Percentiles rank a stretch among this genome's conserved stretches.
Conservation (phyloP, 2,329 filamentous ascomycete species). For the Fusarium scirpi region DNA sequence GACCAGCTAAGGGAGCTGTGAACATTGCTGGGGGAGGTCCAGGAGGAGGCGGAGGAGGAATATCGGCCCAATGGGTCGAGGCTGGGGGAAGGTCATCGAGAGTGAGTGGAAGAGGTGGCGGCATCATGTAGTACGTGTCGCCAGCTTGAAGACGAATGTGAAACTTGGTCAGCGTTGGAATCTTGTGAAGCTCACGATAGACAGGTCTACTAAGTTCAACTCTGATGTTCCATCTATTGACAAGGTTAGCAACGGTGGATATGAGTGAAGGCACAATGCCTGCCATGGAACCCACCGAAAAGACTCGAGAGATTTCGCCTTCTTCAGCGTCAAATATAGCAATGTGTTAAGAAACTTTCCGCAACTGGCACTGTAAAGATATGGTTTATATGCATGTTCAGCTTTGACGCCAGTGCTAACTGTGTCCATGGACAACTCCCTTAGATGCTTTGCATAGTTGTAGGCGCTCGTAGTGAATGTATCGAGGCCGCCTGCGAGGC, state of each 20-base stretch:
- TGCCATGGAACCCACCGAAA: slow-evolving; percentile 61
- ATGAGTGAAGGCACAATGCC: neutral
- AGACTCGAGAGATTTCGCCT: slow-evolving; percentile 65
- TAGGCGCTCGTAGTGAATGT: slow-evolving; percentile 73
- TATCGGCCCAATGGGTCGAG: slow-evolving; percentile 47
- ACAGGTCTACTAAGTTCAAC: slow-evolving; percentile 71
- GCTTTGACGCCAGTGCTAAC: slow-evolving; percentile 64
- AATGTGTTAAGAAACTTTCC: slow-evolving; percentile 75
- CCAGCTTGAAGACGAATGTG: slow-evolving; percentile 71
- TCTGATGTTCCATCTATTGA: slow-evolving; percentile 70
- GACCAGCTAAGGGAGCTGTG: slow-evolving; percentile 30
- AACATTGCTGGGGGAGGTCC: slow-evolving; percentile 37
- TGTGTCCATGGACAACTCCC: slow-evolving; percentile 68
- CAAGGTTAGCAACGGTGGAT: slow-evolving; percentile 11
- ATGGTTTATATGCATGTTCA: slow-evolving; percentile 66
- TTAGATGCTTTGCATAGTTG: slow-evolving; percentile 70
- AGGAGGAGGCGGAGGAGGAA: slow-evolving; percentile 42
- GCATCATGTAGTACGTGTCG: slow-evolving; percentile 64
- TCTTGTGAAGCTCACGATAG: slow-evolving; percentile 67
- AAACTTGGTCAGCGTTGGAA: slow-evolving; percentile 63
- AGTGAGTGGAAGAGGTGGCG: slow-evolving; percentile 59
- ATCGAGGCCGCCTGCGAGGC: slow-evolving; percentile 68
- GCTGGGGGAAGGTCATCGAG: slow-evolving; percentile 49
- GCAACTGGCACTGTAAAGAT: slow-evolving; percentile 66
- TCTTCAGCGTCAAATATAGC: slow-evolving; percentile 67